phyloP scores from a whole-genome alignment of 208 protist genomes.

The Trypanosoma caninum region DNA sequence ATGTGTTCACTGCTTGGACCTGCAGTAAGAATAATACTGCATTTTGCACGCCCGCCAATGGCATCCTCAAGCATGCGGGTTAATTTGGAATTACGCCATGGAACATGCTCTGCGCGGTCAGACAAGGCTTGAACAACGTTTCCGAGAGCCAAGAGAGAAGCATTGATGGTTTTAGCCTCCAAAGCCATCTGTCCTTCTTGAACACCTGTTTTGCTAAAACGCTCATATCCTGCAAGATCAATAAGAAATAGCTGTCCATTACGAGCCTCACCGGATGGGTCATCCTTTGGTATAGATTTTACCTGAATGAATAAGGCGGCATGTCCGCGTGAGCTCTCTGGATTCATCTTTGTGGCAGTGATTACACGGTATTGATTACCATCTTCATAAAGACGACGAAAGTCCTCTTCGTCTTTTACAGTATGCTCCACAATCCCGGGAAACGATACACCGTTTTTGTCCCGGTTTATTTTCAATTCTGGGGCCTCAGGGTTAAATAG shows the following conservation, averaged over 20 bases:
- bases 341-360: conserved; percentile 87
- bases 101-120: conserved; percentile 71
- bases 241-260: conserved; percentile 83
- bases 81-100: conserved; percentile 89
- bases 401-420: conserved; percentile 52
- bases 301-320: conserved; percentile 79
- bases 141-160: conserved; percentile 77
- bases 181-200: conserved; percentile 68
- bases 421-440: conserved; percentile 55
- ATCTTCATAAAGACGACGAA: conserved; percentile 78
- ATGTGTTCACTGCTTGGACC: conserved; percentile 80
- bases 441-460: conserved; percentile 67
- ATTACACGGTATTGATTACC: conserved; percentile 77
- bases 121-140: conserved; percentile 82
- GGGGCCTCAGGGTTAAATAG: conserved; percentile 68
- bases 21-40: conserved; percentile 81
- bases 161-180: conserved; percentile 89
- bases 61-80: conserved; percentile 89
- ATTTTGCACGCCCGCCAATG: conserved; percentile 84
- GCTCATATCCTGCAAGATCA: conserved; percentile 85
- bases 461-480: conserved; percentile 69
- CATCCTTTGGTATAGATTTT: conserved; percentile 48
- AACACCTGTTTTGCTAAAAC: conserved; percentile 87
- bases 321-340: conserved; percentile 82
- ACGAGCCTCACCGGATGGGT: conserved; percentile 43